phyloP scores from a whole-genome alignment of 1,139 yeast species.

The Sugiyamaella neomexicana region DNA sequence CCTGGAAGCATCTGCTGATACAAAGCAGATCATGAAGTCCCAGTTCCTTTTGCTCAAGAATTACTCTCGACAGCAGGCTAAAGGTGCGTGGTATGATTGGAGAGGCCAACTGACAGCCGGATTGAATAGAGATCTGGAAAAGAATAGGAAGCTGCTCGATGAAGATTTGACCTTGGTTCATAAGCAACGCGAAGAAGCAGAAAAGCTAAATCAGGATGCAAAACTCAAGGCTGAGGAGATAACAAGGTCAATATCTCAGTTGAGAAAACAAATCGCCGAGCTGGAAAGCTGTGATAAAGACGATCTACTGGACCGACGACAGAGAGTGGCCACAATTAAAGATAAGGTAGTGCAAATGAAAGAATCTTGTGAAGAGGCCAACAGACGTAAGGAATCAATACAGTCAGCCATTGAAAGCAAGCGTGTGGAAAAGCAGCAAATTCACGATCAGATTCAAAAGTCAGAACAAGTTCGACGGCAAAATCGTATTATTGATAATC shows the following conservation, averaged over 20 bases:
- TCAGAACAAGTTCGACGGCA: constrained; percentile 21
- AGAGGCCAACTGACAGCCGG: constrained; percentile 50
- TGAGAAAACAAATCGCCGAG: constrained; percentile 30
- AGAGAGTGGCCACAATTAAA: constrained; percentile 16
- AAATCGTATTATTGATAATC: constrained; percentile 20
- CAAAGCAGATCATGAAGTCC: constrained; percentile 46
- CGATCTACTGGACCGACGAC: constrained; percentile 18
- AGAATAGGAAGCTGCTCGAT: constrained; percentile 31
- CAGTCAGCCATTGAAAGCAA: constrained; percentile 18
- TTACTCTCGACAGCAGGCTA: constrained; percentile 52
- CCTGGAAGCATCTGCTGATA: constrained; percentile 44
- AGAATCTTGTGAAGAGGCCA: constrained; percentile 6
- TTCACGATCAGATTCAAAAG: constrained; percentile 21
- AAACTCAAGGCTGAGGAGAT: constrained; percentile 35
- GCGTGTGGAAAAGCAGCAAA: constrained; percentile 18
- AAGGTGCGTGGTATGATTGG: constrained; percentile 61
- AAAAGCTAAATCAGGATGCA: constrained; percentile 38
- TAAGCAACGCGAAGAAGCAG: constrained; percentile 32
- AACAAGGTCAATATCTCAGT: constrained; percentile 35
- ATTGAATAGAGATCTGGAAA: constrained; percentile 44
- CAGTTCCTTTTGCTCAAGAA: constrained; percentile 53
- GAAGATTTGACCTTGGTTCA: constrained; percentile 27
- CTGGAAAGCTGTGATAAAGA: constrained; percentile 24
- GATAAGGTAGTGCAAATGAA: constrained; percentile 2
- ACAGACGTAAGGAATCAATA: constrained; percentile 7